These are phyloP conservation scores for Knoxia roxburghii DNA, from an alignment of 257 asterid species.

Conservation along the genomic window DNA sequence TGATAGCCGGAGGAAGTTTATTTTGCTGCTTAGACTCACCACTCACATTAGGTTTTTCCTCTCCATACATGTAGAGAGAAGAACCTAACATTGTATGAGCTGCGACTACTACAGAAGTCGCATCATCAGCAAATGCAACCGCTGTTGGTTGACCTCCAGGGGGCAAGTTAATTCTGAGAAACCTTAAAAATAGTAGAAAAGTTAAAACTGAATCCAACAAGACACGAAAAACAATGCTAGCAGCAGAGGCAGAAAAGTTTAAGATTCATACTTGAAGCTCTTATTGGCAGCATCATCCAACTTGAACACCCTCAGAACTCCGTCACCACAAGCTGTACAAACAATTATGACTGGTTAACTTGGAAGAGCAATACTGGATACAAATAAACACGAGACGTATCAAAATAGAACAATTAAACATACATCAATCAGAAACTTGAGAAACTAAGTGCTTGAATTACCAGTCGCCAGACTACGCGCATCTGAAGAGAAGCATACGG, in stretches of 20 bases:
- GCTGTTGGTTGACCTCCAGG: conserved; percentile 92
- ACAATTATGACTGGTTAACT: not conserved
- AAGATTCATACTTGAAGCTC: conserved; percentile 83
- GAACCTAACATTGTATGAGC: conserved; percentile 70
- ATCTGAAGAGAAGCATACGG: conserved; percentile 76
- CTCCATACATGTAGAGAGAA: conserved; percentile 86
- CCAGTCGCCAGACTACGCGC: conserved; percentile 83
- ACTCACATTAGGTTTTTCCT: conserved; percentile 54
- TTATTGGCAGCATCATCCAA: conserved; percentile 90
- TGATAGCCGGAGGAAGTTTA: conserved; percentile 89
- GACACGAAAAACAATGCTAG: too few species aligned
- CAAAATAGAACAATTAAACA: not conserved
- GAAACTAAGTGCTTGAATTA: conserved; percentile 17
- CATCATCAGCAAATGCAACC: conserved; percentile 67
- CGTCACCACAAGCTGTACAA: conserved; percentile 83
- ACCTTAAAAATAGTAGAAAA: conserved; percentile 38
- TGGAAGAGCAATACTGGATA: not conserved
- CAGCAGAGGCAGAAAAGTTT: conserved; percentile 2
- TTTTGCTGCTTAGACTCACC: conserved; percentile 60
- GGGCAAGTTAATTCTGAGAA: conserved; percentile 78
- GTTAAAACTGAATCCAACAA: conserved; percentile 4
- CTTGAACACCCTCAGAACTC: conserved; percentile 81
- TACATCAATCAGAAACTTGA: not conserved
- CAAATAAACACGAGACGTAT: not conserved
- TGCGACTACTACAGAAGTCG: conserved; percentile 76